Percentiles rank a stretch among this genome's conserved stretches.
Evolutionary conservation across 208 protist genomes (phyloP).

Genomic region (Lotmaria passim): DNA sequence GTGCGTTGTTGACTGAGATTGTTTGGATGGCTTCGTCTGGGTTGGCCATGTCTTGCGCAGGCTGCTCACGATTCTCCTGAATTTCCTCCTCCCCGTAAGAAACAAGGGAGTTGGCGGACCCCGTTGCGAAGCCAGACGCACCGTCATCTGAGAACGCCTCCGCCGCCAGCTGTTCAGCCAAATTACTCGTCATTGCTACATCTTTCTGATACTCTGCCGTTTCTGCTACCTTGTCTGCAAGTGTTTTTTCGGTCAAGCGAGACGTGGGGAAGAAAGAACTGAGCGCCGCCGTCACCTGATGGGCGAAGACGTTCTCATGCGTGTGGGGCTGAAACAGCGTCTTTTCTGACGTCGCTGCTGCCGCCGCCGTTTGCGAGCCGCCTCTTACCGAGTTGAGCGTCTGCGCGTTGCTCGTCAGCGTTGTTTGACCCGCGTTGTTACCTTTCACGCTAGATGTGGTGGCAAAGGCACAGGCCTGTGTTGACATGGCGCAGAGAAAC

Average conservation of each 20-base stretch:
- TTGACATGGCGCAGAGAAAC: neutral
- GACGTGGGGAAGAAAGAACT: conserved; percentile 1
- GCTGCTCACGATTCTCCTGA: conserved; percentile 10
- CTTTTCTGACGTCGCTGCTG: neutral
- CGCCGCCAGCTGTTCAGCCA: no score
- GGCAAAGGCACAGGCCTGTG: neutral
- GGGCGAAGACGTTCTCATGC: conserved; percentile 11
- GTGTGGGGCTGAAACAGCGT: neutral
- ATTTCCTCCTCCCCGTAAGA: conserved; percentile 41
- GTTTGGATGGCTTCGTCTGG: neutral
- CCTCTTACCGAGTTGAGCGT: no score
- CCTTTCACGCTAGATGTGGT: neutral
- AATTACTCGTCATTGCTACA: no score
- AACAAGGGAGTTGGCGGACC: neutral
- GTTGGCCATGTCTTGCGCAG: conserved; percentile 5
- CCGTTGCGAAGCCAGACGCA: neutral
- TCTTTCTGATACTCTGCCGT: neutral
- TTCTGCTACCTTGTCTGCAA: neutral
- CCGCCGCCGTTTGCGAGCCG: no score
- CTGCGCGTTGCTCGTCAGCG: no score
- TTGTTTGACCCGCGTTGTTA: neutral
- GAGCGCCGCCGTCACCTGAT: conserved; percentile 1
- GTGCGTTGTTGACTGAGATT: neutral
- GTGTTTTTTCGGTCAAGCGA: neutral
- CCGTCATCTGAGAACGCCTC: neutral